Base-by-base conservation (phyloP, 805 yeast species). In the Geotrichum ghanense region DNA sequence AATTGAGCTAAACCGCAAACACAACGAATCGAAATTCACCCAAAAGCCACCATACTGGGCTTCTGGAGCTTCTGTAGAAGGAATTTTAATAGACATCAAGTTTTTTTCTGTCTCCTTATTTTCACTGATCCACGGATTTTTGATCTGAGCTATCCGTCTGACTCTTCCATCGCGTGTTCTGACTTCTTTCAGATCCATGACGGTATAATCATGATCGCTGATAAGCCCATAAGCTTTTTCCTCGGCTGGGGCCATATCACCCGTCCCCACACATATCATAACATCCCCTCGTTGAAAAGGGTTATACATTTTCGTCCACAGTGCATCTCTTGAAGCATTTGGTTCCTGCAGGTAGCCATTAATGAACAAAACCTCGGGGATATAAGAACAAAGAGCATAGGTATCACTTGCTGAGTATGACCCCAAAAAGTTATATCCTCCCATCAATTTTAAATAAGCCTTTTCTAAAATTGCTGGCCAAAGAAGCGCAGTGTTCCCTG, bases 391-490 rank as follows among this genome's bases (percentile, higher is more conserved):
- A 2, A 88, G 53, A 39, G 77, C 62, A 54, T 66, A 84, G 0
- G 83, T 73, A 56, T 84, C 95, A 12, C 72, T 66, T 2, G 83
- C 82, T 56, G 84, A 76, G 58, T 87, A 85, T 0, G 95, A 85
- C 0, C 96, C 96, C 1, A 59, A 56, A 42, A 78, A 74, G n/a
- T 67, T 66, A 54, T 81, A 81, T 2, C 86, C 82, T 1, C 78
- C 76, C 62, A 71, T 61, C 0, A 81, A 59, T 53, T 76, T 75
- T 49, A 87, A 64, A 56, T 76, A 83, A 0, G 94, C 92, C 54
- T 83, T 79, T 60, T 88, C 95, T 1, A 84, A 52, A n/a, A 85
- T 53, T 0, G 85, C 82, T 0, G 89, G 89, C 83, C 87, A 80
- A 2, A 53, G 53, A 2, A 75, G 52, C 1, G 51, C 26, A 2